A percentile compares a stretch with the other conserved stretches of the same genome.
phyloP scores from a whole-genome alignment of 2,329 filamentous ascomycete species.

The Dactylonectria estremocensis region DNA sequence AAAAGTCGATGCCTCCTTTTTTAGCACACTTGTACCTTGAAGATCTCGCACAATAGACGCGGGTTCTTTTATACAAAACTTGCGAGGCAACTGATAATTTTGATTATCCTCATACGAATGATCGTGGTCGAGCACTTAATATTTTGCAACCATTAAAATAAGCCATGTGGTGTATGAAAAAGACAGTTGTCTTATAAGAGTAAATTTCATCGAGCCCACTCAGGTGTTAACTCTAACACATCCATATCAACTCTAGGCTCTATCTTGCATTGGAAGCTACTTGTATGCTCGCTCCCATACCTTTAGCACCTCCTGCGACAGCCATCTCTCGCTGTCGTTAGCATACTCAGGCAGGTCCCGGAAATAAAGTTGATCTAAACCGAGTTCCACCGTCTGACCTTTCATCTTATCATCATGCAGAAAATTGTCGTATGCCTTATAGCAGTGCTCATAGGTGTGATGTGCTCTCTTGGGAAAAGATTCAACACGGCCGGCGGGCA shows the following conservation, averaged over 20 bases:
- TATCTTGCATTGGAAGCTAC: neutral
- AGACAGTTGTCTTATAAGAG: neutral
- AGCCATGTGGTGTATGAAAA: neutral
- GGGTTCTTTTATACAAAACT: too few species aligned
- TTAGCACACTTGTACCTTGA: too few species aligned
- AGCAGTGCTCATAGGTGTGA: conserved; percentile 20
- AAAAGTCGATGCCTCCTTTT: too few species aligned
- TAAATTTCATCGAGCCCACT: neutral
- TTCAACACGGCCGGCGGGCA: conserved; percentile 8
- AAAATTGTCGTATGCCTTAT: conserved; percentile 20
- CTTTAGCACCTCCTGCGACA: conserved; percentile 18
- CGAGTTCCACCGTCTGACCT: conserved; percentile 7
- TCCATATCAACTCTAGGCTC: neutral
- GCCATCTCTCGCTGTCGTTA: conserved; percentile 22
- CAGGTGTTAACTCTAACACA: neutral
- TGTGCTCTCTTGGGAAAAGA: conserved; percentile 19
- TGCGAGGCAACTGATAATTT: too few species aligned
- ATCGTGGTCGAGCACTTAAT: too few species aligned
- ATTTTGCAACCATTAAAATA: neutral
- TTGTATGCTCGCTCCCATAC: conserved; percentile 21
- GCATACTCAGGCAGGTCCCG: conserved; percentile 11
- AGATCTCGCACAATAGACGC: too few species aligned
- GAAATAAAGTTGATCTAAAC: conserved; percentile 8
- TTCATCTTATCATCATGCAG: neutral
- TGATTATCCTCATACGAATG: too few species aligned